Conservation (phyloP, 495 filamentous ascomycete genomes). For the Chaetomidium leptoderma region DNA sequence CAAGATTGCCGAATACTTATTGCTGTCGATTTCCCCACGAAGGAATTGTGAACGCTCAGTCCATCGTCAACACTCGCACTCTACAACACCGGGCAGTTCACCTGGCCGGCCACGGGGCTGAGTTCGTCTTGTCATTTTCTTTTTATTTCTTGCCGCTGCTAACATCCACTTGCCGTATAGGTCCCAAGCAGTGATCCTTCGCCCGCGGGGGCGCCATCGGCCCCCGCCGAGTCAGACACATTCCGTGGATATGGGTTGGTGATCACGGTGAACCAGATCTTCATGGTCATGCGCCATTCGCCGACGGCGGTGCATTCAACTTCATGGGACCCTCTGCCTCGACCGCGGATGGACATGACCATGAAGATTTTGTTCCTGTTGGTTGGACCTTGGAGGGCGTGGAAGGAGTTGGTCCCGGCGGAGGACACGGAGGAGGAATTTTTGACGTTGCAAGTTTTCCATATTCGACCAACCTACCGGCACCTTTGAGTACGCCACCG, state of each 20-base stretch:
- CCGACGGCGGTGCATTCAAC: not conserved
- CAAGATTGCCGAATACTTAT: too few species aligned
- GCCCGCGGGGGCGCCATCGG: constrained; percentile 6
- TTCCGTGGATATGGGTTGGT: constrained; percentile 6
- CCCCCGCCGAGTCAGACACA: constrained; percentile 7
- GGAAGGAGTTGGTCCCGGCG: not conserved
- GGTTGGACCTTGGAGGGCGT: not conserved
- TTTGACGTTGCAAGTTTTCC: not conserved
- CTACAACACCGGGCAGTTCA: too few species aligned
- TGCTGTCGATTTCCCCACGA: too few species aligned
- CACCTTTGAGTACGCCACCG: not conserved
- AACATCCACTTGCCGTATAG: too few species aligned
- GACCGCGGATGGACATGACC: not conserved
- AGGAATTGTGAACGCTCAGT: too few species aligned
- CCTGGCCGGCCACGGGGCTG: too few species aligned
- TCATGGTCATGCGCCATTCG: not conserved
- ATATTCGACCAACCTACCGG: not conserved
- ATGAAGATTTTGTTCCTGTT: not conserved
- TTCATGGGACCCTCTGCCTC: not conserved
- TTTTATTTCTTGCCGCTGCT: too few species aligned
- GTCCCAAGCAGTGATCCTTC: not conserved
- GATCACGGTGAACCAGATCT: not conserved
- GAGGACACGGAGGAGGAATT: not conserved
- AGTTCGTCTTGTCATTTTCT: too few species aligned
- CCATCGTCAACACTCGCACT: too few species aligned